Percentiles rank a stretch among this genome's conserved stretches.
Conservation (phyloP, 768 basidiomycete genomes). For the Russula olivacea region DNA sequence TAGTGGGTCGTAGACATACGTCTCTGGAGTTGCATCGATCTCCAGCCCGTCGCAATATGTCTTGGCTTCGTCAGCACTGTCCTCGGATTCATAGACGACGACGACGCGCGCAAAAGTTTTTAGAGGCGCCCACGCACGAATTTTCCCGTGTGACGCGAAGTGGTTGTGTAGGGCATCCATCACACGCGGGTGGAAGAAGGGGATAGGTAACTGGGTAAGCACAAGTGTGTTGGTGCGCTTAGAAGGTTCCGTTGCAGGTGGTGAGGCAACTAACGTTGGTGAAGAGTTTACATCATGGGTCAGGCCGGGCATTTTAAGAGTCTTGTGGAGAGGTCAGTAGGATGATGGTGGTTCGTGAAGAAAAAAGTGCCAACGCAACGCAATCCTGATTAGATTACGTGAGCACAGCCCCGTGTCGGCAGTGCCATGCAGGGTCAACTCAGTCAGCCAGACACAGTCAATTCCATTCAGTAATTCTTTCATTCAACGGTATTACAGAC, state of each 20-base stretch:
- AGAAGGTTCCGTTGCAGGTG: conserved; percentile 19
- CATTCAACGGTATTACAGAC: background rate
- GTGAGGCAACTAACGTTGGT: conserved; percentile 4
- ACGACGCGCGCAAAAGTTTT: conserved; percentile 77
- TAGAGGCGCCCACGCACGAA: conserved; percentile 90
- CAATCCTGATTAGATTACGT: background rate
- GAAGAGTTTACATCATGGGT: conserved; percentile 9
- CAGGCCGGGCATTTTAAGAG: conserved; percentile 14
- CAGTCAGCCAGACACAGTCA: too few species aligned
- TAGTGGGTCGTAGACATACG: conserved; percentile 27
- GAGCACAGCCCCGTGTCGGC: background rate
- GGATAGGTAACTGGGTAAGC: conserved; percentile 67
- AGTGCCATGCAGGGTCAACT: background rate
- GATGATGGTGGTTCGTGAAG: background rate
- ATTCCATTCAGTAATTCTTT: background rate
- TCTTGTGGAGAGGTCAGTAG: background rate
- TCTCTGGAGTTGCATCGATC: conserved; percentile 52
- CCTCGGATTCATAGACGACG: conserved; percentile 64
- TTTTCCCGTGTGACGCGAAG: conserved; percentile 69
- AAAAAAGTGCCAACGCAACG: background rate
- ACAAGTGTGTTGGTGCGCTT: conserved; percentile 75
- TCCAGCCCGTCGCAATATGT: conserved; percentile 55
- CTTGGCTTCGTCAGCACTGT: conserved; percentile 64
- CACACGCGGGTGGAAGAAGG: conserved; percentile 70
- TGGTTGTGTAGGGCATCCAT: conserved; percentile 61